Percentiles rank a stretch among this genome's conserved stretches.
Conservation (phyloP, 192 early-diverging fungal genomes). For the Coemansia sp. region DNA sequence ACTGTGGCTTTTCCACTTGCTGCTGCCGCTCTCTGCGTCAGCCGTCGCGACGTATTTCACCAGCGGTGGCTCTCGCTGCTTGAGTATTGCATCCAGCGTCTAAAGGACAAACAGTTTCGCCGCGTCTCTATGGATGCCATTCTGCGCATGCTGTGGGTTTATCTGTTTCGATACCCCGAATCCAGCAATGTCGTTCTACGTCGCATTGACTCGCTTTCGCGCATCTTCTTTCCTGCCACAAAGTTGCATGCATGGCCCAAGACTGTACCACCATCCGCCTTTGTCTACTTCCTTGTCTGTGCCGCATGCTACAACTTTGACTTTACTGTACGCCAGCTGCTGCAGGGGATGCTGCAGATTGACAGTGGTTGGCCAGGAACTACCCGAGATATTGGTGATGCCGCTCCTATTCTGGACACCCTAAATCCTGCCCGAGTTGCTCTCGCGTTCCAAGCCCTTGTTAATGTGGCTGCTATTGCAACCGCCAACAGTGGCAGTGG, state of each 20-base stretch:
- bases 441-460: slow-evolving; percentile 47
- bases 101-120: slow-evolving; percentile 74
- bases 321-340: slow-evolving; percentile 44
- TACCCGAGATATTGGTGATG: slow-evolving; percentile 36
- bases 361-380: slow-evolving; percentile 54
- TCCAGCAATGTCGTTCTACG: slow-evolving; percentile 50
- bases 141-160: slow-evolving; percentile 86
- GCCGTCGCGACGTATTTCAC: slow-evolving; percentile 83
- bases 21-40: slow-evolving; percentile 88
- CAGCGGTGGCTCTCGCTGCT: slow-evolving; percentile 72
- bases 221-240: slow-evolving; percentile 55
- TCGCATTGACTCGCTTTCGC: slow-evolving; percentile 50
- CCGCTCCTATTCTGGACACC: slow-evolving; percentile 43
- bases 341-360: slow-evolving; percentile 47
- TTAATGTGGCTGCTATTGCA: slow-evolving; percentile 44
- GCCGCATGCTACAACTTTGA: slow-evolving; percentile 57
- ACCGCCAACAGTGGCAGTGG: slow-evolving; percentile 7
- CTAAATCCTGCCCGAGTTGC: slow-evolving; percentile 49
- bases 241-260: slow-evolving; percentile 56
- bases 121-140: slow-evolving; percentile 76
- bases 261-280: slow-evolving; percentile 47
- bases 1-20: slow-evolving; percentile 79
- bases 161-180: slow-evolving; percentile 87
- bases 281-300: slow-evolving; percentile 52
- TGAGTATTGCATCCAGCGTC: slow-evolving; percentile 66